phyloP scores from a whole-genome alignment of 306 rosid genomes.

The Cucurbita maxima region DNA sequence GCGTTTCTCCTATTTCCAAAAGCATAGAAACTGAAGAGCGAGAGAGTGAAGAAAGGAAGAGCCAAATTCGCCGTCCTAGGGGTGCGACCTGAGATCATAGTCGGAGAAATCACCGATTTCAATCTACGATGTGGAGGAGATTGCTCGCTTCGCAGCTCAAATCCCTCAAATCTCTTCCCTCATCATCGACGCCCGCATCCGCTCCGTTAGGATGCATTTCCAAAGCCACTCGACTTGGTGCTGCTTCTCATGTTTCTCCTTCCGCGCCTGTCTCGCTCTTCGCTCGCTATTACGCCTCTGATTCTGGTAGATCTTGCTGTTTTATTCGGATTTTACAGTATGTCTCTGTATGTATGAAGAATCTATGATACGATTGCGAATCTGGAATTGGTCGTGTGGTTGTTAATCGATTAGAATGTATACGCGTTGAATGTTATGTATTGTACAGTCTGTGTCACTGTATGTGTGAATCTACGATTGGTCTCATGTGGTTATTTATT shows the following conservation, averaged over 20 bases:
- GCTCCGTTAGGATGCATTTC: slow-evolving; percentile 34
- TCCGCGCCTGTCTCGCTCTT: slow-evolving; percentile 2
- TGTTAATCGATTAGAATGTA: neutral
- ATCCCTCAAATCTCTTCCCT: slow-evolving; percentile 31
- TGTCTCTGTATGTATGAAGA: neutral
- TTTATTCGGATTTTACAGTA: neutral
- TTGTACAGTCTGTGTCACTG: neutral
- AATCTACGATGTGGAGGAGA: slow-evolving; percentile 53
- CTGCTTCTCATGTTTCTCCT: slow-evolving; percentile 4
- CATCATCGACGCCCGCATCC: slow-evolving; percentile 13
- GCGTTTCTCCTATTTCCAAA: neutral
- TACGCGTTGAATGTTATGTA: neutral
- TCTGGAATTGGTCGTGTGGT: neutral
- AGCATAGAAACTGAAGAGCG: neutral
- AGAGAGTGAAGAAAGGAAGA: neutral
- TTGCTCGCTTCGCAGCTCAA: slow-evolving; percentile 44
- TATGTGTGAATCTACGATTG: neutral
- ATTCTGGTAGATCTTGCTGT: slow-evolving; percentile 27
- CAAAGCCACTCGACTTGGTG: slow-evolving; percentile 16
- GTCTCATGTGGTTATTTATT: neutral
- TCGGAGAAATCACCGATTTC: neutral
- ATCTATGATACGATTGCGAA: neutral
- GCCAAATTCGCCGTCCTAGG: neutral
- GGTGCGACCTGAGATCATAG: slow-evolving; percentile 11
- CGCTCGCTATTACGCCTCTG: slow-evolving; percentile 32